Conservation (phyloP, 2,329 filamentous ascomycete genomes). For the Arthrobotrys entomopaga region DNA sequence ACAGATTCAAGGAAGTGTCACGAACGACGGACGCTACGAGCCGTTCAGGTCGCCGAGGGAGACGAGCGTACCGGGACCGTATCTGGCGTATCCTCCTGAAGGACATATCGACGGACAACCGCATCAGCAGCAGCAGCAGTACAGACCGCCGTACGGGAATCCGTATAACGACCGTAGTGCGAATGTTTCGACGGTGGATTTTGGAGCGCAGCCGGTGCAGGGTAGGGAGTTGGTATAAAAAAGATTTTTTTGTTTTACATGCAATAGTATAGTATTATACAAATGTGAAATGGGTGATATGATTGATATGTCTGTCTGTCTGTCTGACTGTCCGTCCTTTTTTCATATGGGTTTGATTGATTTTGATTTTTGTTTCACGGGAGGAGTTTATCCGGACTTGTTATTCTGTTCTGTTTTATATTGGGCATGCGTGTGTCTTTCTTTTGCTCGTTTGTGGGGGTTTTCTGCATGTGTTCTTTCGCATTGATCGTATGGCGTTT, state of each 20-base stretch:
- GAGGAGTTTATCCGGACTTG: neutral
- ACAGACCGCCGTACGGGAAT: neutral
- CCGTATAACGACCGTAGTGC: constrained; percentile 18
- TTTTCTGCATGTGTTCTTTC: too few relatives aligned
- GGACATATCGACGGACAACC: neutral
- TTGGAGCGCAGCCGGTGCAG: constrained; percentile 10
- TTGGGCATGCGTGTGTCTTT: too few relatives aligned
- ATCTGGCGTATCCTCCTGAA: constrained; percentile 1
- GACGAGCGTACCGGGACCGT: constrained; percentile 6
- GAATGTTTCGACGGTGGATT: constrained; percentile 23
- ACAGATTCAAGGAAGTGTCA: neutral
- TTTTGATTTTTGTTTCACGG: neutral
- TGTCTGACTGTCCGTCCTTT: too few relatives aligned
- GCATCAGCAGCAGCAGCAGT: neutral
- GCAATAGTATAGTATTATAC: too few relatives aligned
- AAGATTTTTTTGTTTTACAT: too few relatives aligned
- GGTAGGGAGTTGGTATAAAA: constrained; percentile 36
- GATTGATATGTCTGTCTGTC: neutral
- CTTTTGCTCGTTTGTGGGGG: too few relatives aligned
- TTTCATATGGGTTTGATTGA: neutral
- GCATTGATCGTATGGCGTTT: too few relatives aligned
- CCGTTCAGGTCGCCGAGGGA: constrained; percentile 9
- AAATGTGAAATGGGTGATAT: too few relatives aligned
- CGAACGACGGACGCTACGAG: constrained; percentile 19
- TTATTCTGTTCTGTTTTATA: neutral